Base-by-base conservation (phyloP, 2,329 filamentous ascomycete genomes). In the Ilyonectria robusta region DNA sequence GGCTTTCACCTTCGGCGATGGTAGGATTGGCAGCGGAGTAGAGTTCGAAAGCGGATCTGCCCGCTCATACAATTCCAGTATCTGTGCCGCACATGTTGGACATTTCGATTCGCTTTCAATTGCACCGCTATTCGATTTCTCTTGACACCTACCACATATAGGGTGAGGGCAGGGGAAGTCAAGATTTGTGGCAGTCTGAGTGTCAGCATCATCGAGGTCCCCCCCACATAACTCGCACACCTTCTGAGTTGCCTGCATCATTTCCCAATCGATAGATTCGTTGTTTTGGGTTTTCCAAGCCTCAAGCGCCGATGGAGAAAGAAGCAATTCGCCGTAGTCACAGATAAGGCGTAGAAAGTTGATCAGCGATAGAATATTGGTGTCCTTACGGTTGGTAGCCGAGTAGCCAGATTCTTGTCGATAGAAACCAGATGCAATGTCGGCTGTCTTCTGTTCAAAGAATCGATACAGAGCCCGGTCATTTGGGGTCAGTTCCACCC, bases 301-400 rank as follows among this genome's bases (percentile, higher is more conserved):
- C 26, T 61, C 29, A 0, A 53, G 3, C 0, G 58, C 59, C 0
- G 17, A 0, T 5, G 1, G 2, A 0, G 61, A n/a, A 15, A 69
- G 44, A 1, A 69, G 50, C 0, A 33, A 23, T 2, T 62, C 61
- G 2, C 68, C 68, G 6, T 70, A 62, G 23, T 69, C 35, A 13
- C 68, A 69, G n/a, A 69, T 69, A 0, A 3, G 51, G 1, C 68
- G 62, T 0, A 70, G 59, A n/a, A 50, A 47, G 3, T 54, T 35
- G 1, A 69, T 65, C 0, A 68, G 6, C 3, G 54, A 17, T 1
- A 69, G 1, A 1, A 62, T 31, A 17, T 65, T 69, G 4, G 29
- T 58, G 1, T 56, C 63, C 7, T 29, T 31, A 1, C 26, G 26
- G 26, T 13, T 40, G 6, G 9, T 19, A 1, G 6, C 2, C 17